These are phyloP conservation scores for Cnidoscolus chayamansa DNA, from an alignment of 441 rosid species.

Conservation along the genomic window DNA sequence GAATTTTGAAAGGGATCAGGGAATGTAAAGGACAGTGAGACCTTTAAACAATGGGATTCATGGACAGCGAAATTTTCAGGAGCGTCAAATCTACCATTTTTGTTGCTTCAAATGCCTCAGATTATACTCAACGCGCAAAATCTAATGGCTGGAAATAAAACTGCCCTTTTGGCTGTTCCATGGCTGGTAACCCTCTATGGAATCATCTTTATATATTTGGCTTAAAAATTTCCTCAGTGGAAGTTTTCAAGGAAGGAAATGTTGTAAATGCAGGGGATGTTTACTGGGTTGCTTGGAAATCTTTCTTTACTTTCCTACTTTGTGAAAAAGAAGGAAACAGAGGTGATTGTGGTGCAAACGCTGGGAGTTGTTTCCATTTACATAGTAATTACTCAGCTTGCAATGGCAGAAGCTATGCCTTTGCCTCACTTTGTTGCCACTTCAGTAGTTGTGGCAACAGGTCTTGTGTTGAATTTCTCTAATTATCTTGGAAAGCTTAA, in stretches of 20 bases:
- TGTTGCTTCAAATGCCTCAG: conserved; percentile 84
- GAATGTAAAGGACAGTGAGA: conserved; percentile 35
- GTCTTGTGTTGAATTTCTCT: conserved; percentile 54
- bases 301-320: conserved; percentile 84
- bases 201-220: neutral
- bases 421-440: conserved; percentile 46
- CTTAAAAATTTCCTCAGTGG: neutral
- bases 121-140: conserved; percentile 78
- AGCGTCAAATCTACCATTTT: conserved; percentile 71
- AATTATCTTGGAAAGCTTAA: conserved; percentile 53
- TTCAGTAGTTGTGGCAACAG: conserved; percentile 54
- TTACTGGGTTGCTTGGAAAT: conserved; percentile 84
- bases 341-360: conserved; percentile 76
- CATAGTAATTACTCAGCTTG: conserved; percentile 71
- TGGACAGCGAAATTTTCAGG: conserved; percentile 79
- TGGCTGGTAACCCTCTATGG: conserved; percentile 59
- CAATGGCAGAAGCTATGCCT: conserved; percentile 87
- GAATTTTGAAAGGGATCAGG: conserved; percentile 38
- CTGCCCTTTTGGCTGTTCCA: conserved; percentile 85
- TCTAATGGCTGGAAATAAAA: conserved; percentile 67
- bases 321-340: conserved; percentile 72
- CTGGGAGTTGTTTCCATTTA: conserved; percentile 64
- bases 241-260: conserved; percentile 8
- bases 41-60: conserved; percentile 67
- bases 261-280: conserved; percentile 64